A percentile compares a stretch with the other conserved stretches of the same genome.
phyloP scores from a whole-genome alignment of 2,329 filamentous ascomycete genomes.

The Nectriaceae sp. region DNA sequence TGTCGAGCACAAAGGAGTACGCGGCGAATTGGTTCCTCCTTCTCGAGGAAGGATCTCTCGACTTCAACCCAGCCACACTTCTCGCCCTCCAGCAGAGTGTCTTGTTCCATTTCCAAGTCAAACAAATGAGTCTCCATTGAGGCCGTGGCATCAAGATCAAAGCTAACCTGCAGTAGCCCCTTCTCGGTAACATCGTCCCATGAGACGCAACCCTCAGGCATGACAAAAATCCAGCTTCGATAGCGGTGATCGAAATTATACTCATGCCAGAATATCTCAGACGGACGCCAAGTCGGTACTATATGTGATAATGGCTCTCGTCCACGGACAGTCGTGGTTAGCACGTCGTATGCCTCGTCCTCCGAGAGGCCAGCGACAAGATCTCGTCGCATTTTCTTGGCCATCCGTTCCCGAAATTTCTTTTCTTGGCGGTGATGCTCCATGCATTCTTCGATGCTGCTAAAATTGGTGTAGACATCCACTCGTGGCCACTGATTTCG shows the following conservation, averaged over 20 bases:
- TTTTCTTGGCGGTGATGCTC: conserved; percentile 17
- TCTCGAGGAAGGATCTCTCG: conserved; percentile 1
- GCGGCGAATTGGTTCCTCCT: background rate
- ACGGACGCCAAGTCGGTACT: conserved; percentile 14
- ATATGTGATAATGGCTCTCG: conserved; percentile 18
- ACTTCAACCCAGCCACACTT: conserved; percentile 11
- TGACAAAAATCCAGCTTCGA: conserved; percentile 15
- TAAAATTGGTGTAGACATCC: conserved; percentile 13
- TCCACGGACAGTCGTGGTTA: conserved; percentile 8
- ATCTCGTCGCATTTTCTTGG: conserved; percentile 1
- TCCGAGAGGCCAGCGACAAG: conserved; percentile 8
- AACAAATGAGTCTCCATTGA: background rate
- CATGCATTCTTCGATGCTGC: conserved; percentile 12
- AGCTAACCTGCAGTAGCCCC: conserved; percentile 9
- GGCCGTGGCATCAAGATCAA: conserved; percentile 12
- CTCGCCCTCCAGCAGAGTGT: conserved; percentile 1
- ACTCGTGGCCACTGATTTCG: conserved; percentile 10
- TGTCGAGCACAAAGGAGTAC: conserved; percentile 8
- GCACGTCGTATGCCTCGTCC: conserved; percentile 5
- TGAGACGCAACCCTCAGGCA: conserved; percentile 6
- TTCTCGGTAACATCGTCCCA: conserved; percentile 14
- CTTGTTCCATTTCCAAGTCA: background rate
- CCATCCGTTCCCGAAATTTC: conserved; percentile 3
- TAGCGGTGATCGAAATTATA: background rate
- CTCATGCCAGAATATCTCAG: conserved; percentile 1